Conservation (phyloP, 2,329 filamentous ascomycete species). For the Cadophora sp. region DNA sequence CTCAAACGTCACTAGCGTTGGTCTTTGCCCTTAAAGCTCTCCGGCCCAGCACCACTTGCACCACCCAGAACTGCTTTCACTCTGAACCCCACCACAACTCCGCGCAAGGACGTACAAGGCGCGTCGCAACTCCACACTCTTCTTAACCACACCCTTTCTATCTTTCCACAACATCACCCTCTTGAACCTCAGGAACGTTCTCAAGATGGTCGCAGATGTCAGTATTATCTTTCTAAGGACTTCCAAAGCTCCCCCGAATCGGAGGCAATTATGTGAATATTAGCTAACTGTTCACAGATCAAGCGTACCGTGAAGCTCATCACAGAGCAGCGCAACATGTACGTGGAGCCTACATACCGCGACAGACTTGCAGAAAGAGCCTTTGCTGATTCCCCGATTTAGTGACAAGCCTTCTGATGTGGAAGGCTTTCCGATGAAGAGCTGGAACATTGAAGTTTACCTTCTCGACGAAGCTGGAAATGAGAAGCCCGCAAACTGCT, state of each 20-base stretch:
- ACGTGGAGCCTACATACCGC: slow-evolving; percentile 24
- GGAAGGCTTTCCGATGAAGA: slow-evolving; percentile 89
- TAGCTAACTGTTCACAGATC: slow-evolving; percentile 53
- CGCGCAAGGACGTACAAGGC: slow-evolving; percentile 1
- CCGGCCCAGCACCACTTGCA: slow-evolving; percentile 1
- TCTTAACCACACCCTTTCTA: not conserved
- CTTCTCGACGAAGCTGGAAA: slow-evolving; percentile 87
- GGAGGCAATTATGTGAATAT: not conserved
- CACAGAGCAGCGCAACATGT: slow-evolving; percentile 82
- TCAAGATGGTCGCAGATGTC: slow-evolving; percentile 44
- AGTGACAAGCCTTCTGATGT: slow-evolving; percentile 82
- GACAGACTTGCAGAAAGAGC: not conserved
- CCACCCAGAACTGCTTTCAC: not conserved
- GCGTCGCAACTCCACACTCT: slow-evolving; percentile 8
- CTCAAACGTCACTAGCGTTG: not conserved
- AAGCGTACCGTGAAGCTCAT: slow-evolving; percentile 92
- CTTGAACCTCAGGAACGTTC: slow-evolving; percentile 14
- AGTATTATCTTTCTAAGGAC: slow-evolving; percentile 22
- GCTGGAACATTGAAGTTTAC: slow-evolving; percentile 88
- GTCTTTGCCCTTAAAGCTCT: not conserved
- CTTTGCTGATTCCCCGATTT: slow-evolving; percentile 30
- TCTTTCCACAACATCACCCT: slow-evolving; percentile 17
- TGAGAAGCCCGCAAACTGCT: slow-evolving; percentile 81
- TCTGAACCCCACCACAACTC: slow-evolving; percentile 13
- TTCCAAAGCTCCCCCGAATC: not conserved